phyloP scores from a whole-genome alignment of 306 rosid species.

The barrel medic (Medicago truncatula) region DNA sequence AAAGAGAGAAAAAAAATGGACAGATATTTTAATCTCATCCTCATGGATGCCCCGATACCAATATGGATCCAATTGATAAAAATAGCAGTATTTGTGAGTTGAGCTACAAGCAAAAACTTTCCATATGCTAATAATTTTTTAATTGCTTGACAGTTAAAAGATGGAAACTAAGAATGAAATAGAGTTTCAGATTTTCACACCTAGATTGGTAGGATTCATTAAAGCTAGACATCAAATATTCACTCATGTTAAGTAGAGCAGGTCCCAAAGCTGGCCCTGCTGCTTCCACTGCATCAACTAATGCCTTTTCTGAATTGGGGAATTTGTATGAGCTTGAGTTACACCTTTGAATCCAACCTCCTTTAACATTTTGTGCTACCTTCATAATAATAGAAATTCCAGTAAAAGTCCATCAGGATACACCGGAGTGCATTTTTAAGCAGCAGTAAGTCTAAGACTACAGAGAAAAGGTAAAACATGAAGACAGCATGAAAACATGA shows the following conservation, averaged over 20 bases:
- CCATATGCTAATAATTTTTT: not conserved
- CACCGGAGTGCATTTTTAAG: conserved; percentile 29
- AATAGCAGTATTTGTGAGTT: conserved; percentile 6
- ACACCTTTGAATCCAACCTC: conserved; percentile 82
- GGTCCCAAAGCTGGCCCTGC: conserved; percentile 94
- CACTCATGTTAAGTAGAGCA: conserved; percentile 82
- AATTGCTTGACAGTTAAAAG: conserved; percentile 26
- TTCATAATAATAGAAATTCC: conserved; percentile 49
- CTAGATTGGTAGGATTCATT: conserved; percentile 97
- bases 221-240: conserved; percentile 97
- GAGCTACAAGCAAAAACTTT: conserved; percentile 32
- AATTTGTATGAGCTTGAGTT: conserved; percentile 71
- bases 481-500: conserved; percentile 5
- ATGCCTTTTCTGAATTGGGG: conserved; percentile 77
- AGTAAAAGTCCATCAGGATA: conserved; percentile 37
- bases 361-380: conserved; percentile 72
- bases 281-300: conserved; percentile 76
- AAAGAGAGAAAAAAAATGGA: not conserved
- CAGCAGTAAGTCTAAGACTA: conserved; percentile 20
- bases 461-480: conserved; percentile 16
- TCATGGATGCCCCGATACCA: conserved; percentile 12
- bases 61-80: conserved; percentile 8
- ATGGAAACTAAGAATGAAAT: conserved; percentile 24
- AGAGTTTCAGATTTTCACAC: conserved; percentile 51
- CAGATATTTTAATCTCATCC: not conserved